Conservation (phyloP, 148 eudicot species). For the Hydrangea macrophylla region DNA sequence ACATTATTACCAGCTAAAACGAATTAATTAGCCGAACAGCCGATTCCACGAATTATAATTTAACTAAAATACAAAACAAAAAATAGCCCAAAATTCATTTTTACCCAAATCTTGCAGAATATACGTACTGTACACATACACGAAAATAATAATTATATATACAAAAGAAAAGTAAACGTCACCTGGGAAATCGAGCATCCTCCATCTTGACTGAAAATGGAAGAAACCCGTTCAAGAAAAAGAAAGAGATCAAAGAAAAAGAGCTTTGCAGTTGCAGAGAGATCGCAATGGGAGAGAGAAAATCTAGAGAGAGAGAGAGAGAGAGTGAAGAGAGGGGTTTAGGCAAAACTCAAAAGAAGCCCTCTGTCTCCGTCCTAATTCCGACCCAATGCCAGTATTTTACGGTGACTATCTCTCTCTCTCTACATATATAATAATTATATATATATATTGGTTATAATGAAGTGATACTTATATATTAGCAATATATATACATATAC, state of each 20-base stretch:
- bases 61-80: background rate
- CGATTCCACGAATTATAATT: background rate
- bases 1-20: slow-evolving; percentile 9
- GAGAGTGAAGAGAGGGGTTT: slow-evolving; percentile 3
- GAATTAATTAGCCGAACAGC: background rate
- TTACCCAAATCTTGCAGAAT: background rate
- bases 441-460: too few species aligned
- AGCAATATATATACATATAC: background rate
- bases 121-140: background rate
- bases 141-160: background rate
- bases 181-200: background rate
- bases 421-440: background rate
- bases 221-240: background rate
- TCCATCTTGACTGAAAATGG: background rate
- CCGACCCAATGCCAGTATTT: slow-evolving; percentile 9
- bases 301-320: slow-evolving; percentile 5
- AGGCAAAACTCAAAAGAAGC: background rate
- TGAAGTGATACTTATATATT: background rate
- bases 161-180: background rate
- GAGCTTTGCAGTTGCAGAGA: background rate
- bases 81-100: background rate
- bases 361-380: slow-evolving; percentile 11
- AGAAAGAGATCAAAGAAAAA: background rate
- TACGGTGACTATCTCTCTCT: background rate
- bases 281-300: slow-evolving; percentile 13